Percentiles rank a stretch among this genome's conserved stretches.
Conservation (phyloP, 2,329 filamentous ascomycete genomes). For the Botrytis paeoniae region DNA sequence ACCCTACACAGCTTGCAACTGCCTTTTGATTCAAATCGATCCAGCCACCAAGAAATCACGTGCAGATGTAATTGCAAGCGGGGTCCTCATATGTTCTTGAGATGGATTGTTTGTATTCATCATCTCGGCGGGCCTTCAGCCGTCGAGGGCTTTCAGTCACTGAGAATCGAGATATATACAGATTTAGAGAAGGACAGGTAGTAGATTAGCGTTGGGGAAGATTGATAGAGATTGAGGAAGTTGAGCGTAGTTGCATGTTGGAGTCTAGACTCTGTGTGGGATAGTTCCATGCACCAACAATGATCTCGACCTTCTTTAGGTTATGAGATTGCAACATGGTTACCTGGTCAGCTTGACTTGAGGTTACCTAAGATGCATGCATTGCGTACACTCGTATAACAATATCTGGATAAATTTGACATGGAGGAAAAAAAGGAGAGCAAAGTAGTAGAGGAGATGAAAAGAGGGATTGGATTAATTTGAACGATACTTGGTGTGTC, state of each 20-base stretch:
- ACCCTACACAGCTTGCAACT: not conserved
- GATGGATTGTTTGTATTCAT: not conserved
- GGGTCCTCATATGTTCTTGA: not conserved
- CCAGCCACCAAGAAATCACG: not conserved
- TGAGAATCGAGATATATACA: not conserved
- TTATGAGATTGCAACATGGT: slow-evolving; percentile 9
- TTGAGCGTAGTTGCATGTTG: not conserved
- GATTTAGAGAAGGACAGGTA: no score
- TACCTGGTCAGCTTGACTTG: slow-evolving; percentile 7
- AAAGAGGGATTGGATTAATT: not conserved
- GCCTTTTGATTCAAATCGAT: not conserved
- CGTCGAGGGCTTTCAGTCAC: not conserved
- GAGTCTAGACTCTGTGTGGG: not conserved
- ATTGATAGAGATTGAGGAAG: not conserved
- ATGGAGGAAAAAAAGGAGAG: not conserved
- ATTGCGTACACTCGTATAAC: not conserved
- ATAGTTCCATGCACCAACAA: not conserved
- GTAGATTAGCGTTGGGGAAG: not conserved
- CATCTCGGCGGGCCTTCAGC: not conserved
- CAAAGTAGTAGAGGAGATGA: not conserved
- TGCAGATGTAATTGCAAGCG: not conserved
- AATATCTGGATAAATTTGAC: not conserved
- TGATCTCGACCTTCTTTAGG: not conserved
- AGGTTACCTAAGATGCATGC: slow-evolving; percentile 1
- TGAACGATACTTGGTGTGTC: not conserved